A percentile compares a stretch with the other conserved stretches of the same genome.
phyloP scores from a whole-genome alignment of 148 eudicot genomes.

The Rhododendron simsii region DNA sequence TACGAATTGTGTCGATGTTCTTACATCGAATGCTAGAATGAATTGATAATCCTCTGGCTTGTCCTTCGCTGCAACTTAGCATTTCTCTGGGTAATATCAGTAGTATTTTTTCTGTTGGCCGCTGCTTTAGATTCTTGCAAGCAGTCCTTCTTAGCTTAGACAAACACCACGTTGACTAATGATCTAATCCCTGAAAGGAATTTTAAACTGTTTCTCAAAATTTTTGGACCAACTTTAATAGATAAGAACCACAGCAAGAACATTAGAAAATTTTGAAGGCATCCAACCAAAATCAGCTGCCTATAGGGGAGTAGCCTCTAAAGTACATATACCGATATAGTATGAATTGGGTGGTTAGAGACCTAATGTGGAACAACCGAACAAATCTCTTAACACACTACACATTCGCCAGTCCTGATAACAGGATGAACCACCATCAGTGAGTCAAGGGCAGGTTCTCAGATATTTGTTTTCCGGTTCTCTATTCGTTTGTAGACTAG shows the following conservation, averaged over 20 bases:
- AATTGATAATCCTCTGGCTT: background rate
- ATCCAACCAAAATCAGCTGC: background rate
- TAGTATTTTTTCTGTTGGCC: background rate
- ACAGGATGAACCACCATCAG: background rate
- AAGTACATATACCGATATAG: background rate
- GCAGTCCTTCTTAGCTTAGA: background rate
- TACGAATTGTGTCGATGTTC: background rate
- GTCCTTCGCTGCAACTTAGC: background rate
- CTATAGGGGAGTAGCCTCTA: background rate
- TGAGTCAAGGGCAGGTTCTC: background rate
- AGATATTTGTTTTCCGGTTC: background rate
- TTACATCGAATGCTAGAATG: background rate
- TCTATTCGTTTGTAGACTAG: background rate
- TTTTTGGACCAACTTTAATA: background rate
- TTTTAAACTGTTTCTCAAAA: background rate
- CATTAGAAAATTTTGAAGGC: background rate
- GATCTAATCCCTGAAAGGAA: background rate
- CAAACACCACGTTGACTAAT: background rate
- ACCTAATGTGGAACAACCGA: background rate
- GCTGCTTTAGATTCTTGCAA: background rate
- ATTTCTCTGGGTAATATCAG: background rate
- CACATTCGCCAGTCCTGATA: background rate
- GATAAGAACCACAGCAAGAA: background rate
- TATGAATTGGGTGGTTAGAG: background rate
- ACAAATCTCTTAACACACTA: background rate